These are phyloP conservation scores for Macrolepiota albuminosa DNA, from an alignment of 768 basidiomycete species.

Conservation along the genomic window DNA sequence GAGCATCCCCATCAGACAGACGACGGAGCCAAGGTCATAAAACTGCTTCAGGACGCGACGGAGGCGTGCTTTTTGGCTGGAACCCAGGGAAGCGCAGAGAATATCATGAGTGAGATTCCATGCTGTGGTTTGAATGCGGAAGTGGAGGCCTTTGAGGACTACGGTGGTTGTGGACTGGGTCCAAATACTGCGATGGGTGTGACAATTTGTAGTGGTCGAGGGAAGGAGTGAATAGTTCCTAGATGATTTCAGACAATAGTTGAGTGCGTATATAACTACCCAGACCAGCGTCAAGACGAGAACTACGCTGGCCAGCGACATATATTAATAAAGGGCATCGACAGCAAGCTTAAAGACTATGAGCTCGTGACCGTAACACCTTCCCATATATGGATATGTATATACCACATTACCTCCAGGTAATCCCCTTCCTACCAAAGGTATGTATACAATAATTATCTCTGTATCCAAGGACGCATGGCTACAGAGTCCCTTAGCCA, in stretches of 20 bases:
- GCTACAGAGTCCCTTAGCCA: conserved; percentile 11
- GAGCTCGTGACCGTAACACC: background rate
- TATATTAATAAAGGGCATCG: conserved; percentile 9
- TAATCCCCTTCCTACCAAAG: conserved; percentile 13
- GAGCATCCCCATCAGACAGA: conserved; percentile 45
- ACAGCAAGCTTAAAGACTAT: background rate
- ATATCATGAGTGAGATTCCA: conserved; percentile 48
- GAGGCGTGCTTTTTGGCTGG: conserved; percentile 20
- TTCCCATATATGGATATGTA: background rate
- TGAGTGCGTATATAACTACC: conserved; percentile 19
- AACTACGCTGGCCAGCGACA: conserved; percentile 19
- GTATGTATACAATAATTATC: conserved; percentile 12
- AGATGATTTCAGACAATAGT: conserved; percentile 13
- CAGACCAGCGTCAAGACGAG: conserved; percentile 21
- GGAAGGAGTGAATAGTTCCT: conserved; percentile 11
- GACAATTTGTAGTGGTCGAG: background rate
- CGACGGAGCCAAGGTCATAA: conserved; percentile 48
- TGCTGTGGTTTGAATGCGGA: conserved; percentile 42
- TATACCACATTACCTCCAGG: background rate
- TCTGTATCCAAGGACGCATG: conserved; percentile 15
- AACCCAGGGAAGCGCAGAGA: conserved; percentile 30
- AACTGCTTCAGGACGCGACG: conserved; percentile 25
- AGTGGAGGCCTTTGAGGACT: conserved; percentile 24
- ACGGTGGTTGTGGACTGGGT: conserved; percentile 18
- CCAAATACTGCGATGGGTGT: conserved; percentile 11